Percentiles rank a stretch among this genome's conserved stretches.
Evolutionary conservation across 2,329 filamentous ascomycete genomes (phyloP).

Genomic region (Cercospora sp.): DNA sequence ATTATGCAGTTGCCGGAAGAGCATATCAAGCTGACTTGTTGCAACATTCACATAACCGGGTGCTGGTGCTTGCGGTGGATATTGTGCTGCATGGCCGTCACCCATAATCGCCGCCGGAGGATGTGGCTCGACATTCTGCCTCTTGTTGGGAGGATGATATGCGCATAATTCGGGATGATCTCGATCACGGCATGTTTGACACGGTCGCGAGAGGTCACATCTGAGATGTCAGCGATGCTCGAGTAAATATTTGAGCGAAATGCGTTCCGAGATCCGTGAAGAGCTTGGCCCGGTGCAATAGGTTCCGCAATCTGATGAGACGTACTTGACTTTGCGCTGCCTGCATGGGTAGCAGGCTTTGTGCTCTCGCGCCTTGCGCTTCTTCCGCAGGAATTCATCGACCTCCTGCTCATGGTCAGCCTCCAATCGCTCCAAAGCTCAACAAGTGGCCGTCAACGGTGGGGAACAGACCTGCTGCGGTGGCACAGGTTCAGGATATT

Average conservation of each 20-base stretch:
- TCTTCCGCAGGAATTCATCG: conserved; percentile 52
- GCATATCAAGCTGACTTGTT: conserved; percentile 49
- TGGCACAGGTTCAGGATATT: conserved; percentile 1
- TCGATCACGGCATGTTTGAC: conserved; percentile 53
- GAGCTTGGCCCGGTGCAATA: neutral
- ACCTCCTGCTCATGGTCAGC: conserved; percentile 45
- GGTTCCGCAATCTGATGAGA: neutral
- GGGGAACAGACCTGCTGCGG: neutral
- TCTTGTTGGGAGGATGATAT: conserved; percentile 43
- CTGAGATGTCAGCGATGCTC: conserved; percentile 30
- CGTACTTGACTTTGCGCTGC: conserved; percentile 43
- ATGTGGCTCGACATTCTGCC: conserved; percentile 34
- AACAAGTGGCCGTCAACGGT: neutral
- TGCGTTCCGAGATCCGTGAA: neutral
- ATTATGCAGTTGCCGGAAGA: conserved; percentile 51
- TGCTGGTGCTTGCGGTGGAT: conserved; percentile 15
- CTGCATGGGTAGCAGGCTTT: conserved; percentile 56
- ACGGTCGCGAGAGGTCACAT: conserved; percentile 51
- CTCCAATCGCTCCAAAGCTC: neutral
- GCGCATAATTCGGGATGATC: conserved; percentile 54
- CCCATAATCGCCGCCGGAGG: conserved; percentile 19
- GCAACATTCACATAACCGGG: conserved; percentile 34
- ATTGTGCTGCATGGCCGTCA: conserved; percentile 26
- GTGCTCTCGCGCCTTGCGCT: conserved; percentile 54
- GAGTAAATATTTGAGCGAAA: neutral